Evolutionary conservation across 2,329 filamentous ascomycete genomes (phyloP), one percentile per base, ranked within the genome.

Genomic region (Colletotrichum acutatum): DNA sequence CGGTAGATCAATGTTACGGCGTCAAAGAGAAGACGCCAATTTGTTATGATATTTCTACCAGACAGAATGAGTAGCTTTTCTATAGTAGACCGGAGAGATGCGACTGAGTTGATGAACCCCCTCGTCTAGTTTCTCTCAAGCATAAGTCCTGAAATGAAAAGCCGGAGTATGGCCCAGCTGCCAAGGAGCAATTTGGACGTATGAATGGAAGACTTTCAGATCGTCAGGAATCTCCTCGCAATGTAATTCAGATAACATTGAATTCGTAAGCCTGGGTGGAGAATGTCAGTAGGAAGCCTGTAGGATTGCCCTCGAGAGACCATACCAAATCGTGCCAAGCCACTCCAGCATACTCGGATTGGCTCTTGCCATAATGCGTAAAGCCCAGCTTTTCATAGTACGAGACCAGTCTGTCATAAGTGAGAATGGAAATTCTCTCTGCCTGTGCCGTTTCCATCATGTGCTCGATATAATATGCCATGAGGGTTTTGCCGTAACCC

Each of bases 341-440:
- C 5, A 80, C 74, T 2, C 79, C 79, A 2, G 79, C 79, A 53
- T 80, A 80, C 22, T 75, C 75, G 12, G 75, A 79, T 5, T 76
- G 75, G 52, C 79, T 80, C 67, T 78, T 82, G 14, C 79, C 79
- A 6, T 79, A 77, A 66, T 80, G 76, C 14, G 76, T 75, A 30
- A 82, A 82, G 0, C 80, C 80, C 6, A 81, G 63, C 22, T 75
- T 75, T 26, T 80, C 56, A n/a, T 80, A 80, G 49, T 79, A 80
- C 8, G 79, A 73, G 0, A 80, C 77, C 1, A 80, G 77, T 1
- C 74, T 75, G 22, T 80, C 79, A 19, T 80, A 80, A 0, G 79
- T 80, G 46, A 80, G 37, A 53, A 80, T 79, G 1, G 79, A 76
- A 16, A 80, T 75, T 2, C 79, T 76, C 12, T 80, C 78, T 1